Percentiles rank a stretch among this genome's conserved stretches.
Evolutionary conservation across 768 basidiomycete genomes (phyloP).

Genomic region (Mycena alexandri): DNA sequence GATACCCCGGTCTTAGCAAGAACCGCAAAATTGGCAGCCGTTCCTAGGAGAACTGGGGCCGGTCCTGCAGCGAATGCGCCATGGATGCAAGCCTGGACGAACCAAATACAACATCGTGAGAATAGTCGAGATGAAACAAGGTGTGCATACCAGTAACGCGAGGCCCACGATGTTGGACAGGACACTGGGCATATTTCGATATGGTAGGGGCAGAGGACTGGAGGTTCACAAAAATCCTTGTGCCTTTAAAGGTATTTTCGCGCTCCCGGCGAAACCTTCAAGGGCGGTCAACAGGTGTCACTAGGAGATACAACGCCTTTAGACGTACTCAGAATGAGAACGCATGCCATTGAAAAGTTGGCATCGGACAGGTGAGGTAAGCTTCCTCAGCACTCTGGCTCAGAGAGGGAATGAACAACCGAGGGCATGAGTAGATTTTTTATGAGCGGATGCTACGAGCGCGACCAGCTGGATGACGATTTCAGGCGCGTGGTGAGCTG

Average conservation of each 20-base stretch:
- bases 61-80: conserved; percentile 11
- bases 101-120: background rate
- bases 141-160: background rate
- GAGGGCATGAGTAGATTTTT: background rate
- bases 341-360: background rate
- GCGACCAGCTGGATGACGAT: background rate
- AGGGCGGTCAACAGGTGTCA: background rate
- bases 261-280: background rate
- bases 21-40: conserved; percentile 5
- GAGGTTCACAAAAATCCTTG: background rate
- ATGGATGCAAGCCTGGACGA: background rate
- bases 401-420: background rate
- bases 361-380: conserved; percentile 2
- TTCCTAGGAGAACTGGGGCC: conserved; percentile 14
- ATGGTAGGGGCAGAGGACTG: background rate
- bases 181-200: background rate
- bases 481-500: background rate
- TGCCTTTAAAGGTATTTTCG: background rate
- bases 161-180: background rate
- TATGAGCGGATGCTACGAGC: background rate
- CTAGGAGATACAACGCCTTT: background rate
- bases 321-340: background rate
- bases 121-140: background rate
- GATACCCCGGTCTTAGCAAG: conserved; percentile 15
- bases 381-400: background rate